Conservation (phyloP, 2,329 filamentous ascomycete species). For the Aphanocladium album region DNA sequence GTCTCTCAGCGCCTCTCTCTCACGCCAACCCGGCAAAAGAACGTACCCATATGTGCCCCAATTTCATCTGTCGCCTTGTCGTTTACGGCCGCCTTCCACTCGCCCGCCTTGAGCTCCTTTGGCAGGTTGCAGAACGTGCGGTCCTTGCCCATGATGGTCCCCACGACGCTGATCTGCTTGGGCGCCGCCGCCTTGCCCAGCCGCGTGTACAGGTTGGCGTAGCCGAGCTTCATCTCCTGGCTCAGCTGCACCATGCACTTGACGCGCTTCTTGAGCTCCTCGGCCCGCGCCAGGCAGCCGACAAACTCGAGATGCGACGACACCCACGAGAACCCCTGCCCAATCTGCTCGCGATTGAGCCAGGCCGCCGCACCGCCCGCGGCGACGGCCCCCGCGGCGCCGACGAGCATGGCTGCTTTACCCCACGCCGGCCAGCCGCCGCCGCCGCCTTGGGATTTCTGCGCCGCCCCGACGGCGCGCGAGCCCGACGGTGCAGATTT, state of each 20-base stretch:
- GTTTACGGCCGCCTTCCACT: slow-evolving; percentile 71
- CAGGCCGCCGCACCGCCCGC: slow-evolving; percentile 83
- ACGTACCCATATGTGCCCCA: slow-evolving; percentile 68
- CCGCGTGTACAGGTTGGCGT: slow-evolving; percentile 81
- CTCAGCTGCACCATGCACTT: slow-evolving; percentile 61
- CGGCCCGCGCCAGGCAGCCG: slow-evolving; percentile 76
- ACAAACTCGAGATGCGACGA: slow-evolving; percentile 91
- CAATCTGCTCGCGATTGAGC: slow-evolving; percentile 74
- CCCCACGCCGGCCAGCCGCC: slow-evolving; percentile 73
- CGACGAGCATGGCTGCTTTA: slow-evolving; percentile 78
- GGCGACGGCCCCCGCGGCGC: slow-evolving; percentile 75
- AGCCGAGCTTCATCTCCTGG: slow-evolving; percentile 64
- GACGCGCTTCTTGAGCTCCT: slow-evolving; percentile 73
- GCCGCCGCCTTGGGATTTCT: slow-evolving; percentile 15
- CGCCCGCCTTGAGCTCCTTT: slow-evolving; percentile 39
- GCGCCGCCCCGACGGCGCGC: slow-evolving; percentile 10
- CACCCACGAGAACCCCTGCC: slow-evolving; percentile 73
- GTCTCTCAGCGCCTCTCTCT: too few species aligned
- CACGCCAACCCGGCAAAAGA: not conserved
- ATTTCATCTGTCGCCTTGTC: slow-evolving; percentile 75
- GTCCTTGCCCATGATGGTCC: slow-evolving; percentile 59
- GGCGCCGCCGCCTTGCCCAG: slow-evolving; percentile 64
- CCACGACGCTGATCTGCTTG: slow-evolving; percentile 48
- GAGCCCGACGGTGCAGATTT: slow-evolving; percentile 14
- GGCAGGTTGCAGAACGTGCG: slow-evolving; percentile 89